phyloP scores from a whole-genome alignment of 371 early-diverging fungal genomes.

The Rhizomucor miehei region DNA sequence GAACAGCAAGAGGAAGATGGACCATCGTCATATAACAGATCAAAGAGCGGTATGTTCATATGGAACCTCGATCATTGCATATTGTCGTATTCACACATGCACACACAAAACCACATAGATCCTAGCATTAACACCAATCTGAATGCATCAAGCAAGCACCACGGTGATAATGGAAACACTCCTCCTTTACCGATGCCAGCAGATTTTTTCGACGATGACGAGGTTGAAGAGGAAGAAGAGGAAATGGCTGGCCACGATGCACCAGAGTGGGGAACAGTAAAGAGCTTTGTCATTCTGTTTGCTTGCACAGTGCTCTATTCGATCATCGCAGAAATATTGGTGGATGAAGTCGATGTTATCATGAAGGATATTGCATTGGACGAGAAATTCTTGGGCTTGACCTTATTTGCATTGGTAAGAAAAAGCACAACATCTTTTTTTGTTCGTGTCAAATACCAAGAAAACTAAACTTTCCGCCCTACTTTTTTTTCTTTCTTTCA shows the following conservation, averaged over 20 bases:
- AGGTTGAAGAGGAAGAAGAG: slow-evolving; percentile 61
- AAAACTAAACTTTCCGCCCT: too few relatives aligned
- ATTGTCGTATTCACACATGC: neutral
- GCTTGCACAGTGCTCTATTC: slow-evolving; percentile 84
- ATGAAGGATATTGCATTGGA: slow-evolving; percentile 63
- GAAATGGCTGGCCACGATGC: slow-evolving; percentile 87
- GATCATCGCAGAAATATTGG: slow-evolving; percentile 84
- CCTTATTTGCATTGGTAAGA: slow-evolving; percentile 83
- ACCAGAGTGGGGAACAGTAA: slow-evolving; percentile 87
- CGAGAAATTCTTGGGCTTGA: slow-evolving; percentile 90
- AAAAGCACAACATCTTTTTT: neutral
- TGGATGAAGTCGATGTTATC: slow-evolving; percentile 73
- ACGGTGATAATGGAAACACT: neutral
- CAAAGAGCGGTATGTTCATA: neutral
- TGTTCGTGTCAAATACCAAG: neutral
- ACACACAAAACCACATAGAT: neutral
- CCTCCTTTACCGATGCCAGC: slow-evolving; percentile 13
- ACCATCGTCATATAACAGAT: neutral
- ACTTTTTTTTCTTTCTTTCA: too few relatives aligned
- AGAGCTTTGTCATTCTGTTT: slow-evolving; percentile 78
- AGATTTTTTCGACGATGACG: slow-evolving; percentile 46
- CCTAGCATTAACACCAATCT: slow-evolving; percentile 2
- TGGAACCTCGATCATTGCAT: neutral
- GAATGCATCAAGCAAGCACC: neutral
- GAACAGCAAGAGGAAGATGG: neutral